Conservation (phyloP, 176 grass and related monocot genomes). For the Rhynchospora tenuis region DNA sequence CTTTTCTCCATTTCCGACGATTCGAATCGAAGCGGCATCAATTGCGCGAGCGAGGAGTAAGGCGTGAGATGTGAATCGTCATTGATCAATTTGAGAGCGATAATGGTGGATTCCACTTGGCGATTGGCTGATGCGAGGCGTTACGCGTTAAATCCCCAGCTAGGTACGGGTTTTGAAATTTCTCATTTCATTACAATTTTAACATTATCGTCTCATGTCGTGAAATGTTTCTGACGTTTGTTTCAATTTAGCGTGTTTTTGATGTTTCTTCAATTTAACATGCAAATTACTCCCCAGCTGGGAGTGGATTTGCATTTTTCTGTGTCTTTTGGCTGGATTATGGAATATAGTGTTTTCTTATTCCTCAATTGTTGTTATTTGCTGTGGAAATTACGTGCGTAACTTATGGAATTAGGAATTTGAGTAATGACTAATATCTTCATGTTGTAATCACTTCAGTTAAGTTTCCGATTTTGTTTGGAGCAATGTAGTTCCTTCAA, state of each 20-base stretch:
- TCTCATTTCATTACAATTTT: not conserved
- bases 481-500: not conserved
- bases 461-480: not conserved
- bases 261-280: not conserved
- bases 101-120: conserved; percentile 4
- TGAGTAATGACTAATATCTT: not conserved
- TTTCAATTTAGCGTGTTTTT: not conserved
- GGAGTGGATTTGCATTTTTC: not conserved
- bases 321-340: not conserved
- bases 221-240: not conserved
- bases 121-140: conserved; percentile 8
- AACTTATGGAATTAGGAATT: not conserved
- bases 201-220: not conserved
- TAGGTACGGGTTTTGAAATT: not conserved
- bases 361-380: not conserved
- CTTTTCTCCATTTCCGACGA: not conserved
- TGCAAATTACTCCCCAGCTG: too few species aligned
- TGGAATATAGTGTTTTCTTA: not conserved
- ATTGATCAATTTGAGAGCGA: not conserved
- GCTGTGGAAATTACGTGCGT: not conserved
- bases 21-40: not conserved
- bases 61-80: not conserved
- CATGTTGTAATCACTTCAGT: not conserved
- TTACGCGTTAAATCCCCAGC: not conserved
- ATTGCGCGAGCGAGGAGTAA: not conserved